Percentiles rank a stretch among this genome's conserved stretches.
phyloP scores from a whole-genome alignment of 2,329 filamentous ascomycete genomes.

The Nigrospora osmanthi region DNA sequence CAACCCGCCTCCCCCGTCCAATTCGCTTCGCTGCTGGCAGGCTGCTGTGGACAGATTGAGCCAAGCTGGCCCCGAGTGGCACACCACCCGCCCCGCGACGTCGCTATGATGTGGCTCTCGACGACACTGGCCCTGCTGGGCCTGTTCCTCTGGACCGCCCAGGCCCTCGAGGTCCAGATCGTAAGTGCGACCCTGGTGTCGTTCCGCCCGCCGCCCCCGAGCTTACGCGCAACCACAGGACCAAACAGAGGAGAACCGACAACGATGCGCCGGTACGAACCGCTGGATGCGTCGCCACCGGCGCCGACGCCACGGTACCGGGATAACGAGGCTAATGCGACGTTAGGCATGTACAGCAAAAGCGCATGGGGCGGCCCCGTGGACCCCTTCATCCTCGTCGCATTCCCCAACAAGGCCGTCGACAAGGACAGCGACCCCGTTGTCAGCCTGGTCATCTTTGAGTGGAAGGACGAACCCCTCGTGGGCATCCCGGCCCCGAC shows the following conservation, averaged over 20 bases:
- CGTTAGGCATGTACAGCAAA: conserved; percentile 84
- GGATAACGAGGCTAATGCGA: conserved; percentile 5
- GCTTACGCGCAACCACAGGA: conserved; percentile 42
- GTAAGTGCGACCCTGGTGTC: conserved; percentile 27
- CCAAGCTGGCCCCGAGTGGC: too few species aligned
- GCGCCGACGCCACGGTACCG: not conserved
- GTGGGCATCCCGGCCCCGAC: conserved; percentile 62
- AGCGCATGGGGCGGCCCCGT: conserved; percentile 80
- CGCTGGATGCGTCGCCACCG: too few species aligned
- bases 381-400: conserved; percentile 83
- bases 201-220: conserved; percentile 1
- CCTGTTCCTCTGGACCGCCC: conserved; percentile 44
- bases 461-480: conserved; percentile 79
- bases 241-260: conserved; percentile 66
- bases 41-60: too few species aligned
- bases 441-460: conserved; percentile 83
- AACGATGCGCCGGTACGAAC: conserved; percentile 61
- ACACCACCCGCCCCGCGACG: not conserved
- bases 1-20: too few species aligned
- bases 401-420: conserved; percentile 59
- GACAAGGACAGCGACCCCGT: conserved; percentile 61
- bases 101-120: conserved; percentile 47
- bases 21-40: too few species aligned
- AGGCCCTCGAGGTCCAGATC: conserved; percentile 50
- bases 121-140: conserved; percentile 42